Base-by-base conservation (phyloP, 2,329 filamentous ascomycete species). In the Colletotrichum sp. region DNA sequence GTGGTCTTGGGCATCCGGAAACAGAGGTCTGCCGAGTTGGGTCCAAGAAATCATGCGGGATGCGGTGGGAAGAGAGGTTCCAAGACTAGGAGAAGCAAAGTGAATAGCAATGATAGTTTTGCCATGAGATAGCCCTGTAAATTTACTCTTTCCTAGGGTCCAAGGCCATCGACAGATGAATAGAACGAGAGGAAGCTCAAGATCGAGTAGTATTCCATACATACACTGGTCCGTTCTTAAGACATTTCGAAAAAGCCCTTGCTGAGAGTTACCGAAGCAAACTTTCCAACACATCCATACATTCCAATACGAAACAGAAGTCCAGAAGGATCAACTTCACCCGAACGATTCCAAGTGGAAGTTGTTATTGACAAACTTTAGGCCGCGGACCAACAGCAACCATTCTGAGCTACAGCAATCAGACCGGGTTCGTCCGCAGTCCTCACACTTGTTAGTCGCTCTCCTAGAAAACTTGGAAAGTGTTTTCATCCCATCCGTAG, bases 21-120 rank as follows among this genome's bases (percentile, higher is more conserved):
- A 89, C 39, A 82, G 88, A 70, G 87, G 83, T 1, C 85, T 84
- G 81, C 87, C 85, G 2, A 82, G 79, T 2, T 87, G 85, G 85
- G 5, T 82, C 25, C 78, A 84, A 78, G 76, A 83, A 79, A 22
- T 82, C 16, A 4, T 81, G 77, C 84, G 81, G 73, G 84, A 86
- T 66, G 28, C 58, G 2, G 52, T 81, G 52, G 81, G 79, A 48
- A 28, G 43, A n/a, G 66, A 55, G 55, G 25, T 58, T 8, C 55
- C 55, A 3, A 25, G 27, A 28, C 55, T 58, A 6, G 55, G 55
- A 27, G 27, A 28, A 27, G n/a, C 18, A 58, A 58, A 27, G 12
- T 58, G 39, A 48, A 48, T 48, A 48, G 39, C 5, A 48, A 48
- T 48, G 39, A n/a, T 12, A 48, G 39, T n/a, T 48, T 48, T 48